Evolutionary conservation across 2,329 filamentous ascomycete species (phyloP), one percentile per base, ranked within the genome.

Genomic region (Pyricularia sp.): DNA sequence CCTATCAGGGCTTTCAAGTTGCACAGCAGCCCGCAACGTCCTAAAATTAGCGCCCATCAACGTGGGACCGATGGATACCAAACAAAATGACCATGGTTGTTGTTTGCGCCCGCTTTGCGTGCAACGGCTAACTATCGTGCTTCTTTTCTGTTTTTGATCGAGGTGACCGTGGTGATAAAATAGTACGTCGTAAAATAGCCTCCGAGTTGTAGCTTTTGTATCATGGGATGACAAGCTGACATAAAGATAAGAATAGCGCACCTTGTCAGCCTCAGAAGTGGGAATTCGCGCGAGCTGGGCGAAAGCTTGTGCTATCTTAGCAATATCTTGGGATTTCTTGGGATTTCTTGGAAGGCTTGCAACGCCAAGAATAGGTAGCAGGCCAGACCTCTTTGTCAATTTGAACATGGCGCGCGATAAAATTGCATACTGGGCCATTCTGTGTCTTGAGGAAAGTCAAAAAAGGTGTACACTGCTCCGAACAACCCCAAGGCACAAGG

Each of bases 281-380:
- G 58, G 23, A 61, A 26, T 42, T 20, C 36, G 2, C 6, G 25
- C 14, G 9, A 63, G 58, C 55, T 61, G 28, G 55, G 55, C 66
- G 30, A 68, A 68, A 68, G 66, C 66, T 68, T 68, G 26, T 63
- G 20, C 31, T 9, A n/a, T 63, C 66, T 68, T 61, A 25, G 55
- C 26, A 1, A 17, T 26, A 17, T 63, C 20, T 42, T 68, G 64
- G 25, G 25, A 26, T 63, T 63, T 63, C 20, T 42, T 68, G 64
- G 25, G 25, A 26, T 63, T 63, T 28, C 26, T 61, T 63, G 59
- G 59, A 63, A 63, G 30, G 26, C 26, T 30, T 30, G 26, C 59
- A 30, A 28, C 25, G 26, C 26, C 59, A 63, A 28, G 59, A 28
- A 28, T 20, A 2, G 36, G 12, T 42, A 14, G 36, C 36, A 2